phyloP scores from a whole-genome alignment of 2,329 filamentous ascomycete species.

The Lachnellula subtilissima region DNA sequence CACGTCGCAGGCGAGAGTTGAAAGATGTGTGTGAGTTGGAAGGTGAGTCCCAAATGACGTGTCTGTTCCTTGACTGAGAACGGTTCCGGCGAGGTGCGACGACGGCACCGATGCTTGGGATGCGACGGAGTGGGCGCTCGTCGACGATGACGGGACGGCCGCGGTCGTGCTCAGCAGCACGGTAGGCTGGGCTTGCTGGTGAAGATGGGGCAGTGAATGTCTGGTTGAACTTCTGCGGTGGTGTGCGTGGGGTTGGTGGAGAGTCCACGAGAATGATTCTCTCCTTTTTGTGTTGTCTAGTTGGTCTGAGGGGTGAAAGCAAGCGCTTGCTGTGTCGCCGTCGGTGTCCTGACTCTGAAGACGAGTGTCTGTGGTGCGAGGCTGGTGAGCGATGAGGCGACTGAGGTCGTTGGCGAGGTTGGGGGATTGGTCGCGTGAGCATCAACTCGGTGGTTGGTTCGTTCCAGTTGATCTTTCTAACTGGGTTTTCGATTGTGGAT shows the following conservation, averaged over 20 bases:
- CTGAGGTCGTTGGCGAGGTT: conserved; percentile 27
- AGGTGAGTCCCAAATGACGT: conserved; percentile 19
- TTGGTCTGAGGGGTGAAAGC: conserved; percentile 20
- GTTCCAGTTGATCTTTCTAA: conserved; percentile 34
- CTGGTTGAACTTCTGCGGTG: conserved; percentile 39
- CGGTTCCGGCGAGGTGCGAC: conserved; percentile 14
- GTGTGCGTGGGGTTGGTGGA: conserved; percentile 42
- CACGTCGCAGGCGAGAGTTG: conserved; percentile 12
- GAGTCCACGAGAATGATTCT: conserved; percentile 42
- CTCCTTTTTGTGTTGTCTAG: conserved; percentile 34
- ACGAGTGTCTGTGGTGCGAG: conserved; percentile 31
- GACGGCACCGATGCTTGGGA: conserved; percentile 16
- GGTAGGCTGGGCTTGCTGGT: conserved; percentile 20
- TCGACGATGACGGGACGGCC: conserved; percentile 27
- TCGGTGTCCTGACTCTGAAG: conserved; percentile 35
- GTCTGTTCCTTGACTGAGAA: conserved; percentile 11
- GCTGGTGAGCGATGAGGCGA: conserved; percentile 26
- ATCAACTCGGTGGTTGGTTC: conserved; percentile 32
- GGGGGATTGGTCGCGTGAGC: conserved; percentile 33
- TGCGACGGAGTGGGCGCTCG: conserved; percentile 22
- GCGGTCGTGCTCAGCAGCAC: conserved; percentile 5
- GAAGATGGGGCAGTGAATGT: conserved; percentile 35
- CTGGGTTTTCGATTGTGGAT: conserved; percentile 39
- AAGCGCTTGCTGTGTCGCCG: conserved; percentile 34
- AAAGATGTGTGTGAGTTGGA: conserved; percentile 22